Conservation (phyloP, 805 yeast species). For the Ogataea allantospora region DNA sequence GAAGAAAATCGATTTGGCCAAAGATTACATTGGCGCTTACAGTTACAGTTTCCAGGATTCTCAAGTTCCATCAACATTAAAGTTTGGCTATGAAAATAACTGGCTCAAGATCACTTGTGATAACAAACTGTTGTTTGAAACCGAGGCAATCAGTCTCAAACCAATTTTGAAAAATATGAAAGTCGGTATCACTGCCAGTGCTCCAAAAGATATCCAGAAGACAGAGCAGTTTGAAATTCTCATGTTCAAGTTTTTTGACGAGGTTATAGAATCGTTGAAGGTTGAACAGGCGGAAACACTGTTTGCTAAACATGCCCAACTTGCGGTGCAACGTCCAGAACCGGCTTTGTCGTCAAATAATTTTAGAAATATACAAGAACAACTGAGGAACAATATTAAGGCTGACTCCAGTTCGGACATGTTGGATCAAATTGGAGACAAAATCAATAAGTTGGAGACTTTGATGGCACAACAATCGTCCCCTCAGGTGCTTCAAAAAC, state of each 20-base stretch:
- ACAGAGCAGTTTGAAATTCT: slow-evolving; percentile 67
- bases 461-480: slow-evolving; percentile 9
- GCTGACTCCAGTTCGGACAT: background rate
- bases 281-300: slow-evolving; percentile 25
- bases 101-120: slow-evolving; percentile 64
- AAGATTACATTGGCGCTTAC: slow-evolving; percentile 33
- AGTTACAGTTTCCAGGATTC: slow-evolving; percentile 55
- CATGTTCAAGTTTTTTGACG: slow-evolving; percentile 53
- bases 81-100: slow-evolving; percentile 53
- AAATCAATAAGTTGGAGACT: slow-evolving; percentile 9
- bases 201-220: slow-evolving; percentile 33
- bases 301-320: slow-evolving; percentile 37
- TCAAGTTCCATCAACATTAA: slow-evolving; percentile 66
- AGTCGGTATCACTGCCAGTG: slow-evolving; percentile 54
- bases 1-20: slow-evolving; percentile 27
- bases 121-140: slow-evolving; percentile 67
- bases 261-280: slow-evolving; percentile 35
- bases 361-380: slow-evolving; percentile 22
- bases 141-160: slow-evolving; percentile 51
- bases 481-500: slow-evolving; percentile 18
- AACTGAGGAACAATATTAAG: slow-evolving; percentile 2
- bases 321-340: background rate
- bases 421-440: slow-evolving; percentile 6
- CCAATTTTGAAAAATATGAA: slow-evolving; percentile 35
- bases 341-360: slow-evolving; percentile 2